phyloP scores from a whole-genome alignment of 805 yeast species.

The Ascoidea tarda region DNA sequence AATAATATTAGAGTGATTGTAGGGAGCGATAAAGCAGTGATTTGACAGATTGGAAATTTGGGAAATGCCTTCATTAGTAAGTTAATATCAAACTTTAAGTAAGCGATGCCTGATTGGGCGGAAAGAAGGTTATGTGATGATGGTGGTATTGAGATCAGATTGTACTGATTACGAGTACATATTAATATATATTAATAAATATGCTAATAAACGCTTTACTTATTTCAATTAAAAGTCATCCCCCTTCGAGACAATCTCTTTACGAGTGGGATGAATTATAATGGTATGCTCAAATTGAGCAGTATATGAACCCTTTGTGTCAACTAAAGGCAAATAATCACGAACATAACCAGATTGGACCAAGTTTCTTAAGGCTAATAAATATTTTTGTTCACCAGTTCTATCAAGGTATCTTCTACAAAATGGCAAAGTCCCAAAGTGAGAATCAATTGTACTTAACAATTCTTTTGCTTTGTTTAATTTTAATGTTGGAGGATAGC shows the following conservation, averaged over 20 bases:
- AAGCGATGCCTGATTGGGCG: no score
- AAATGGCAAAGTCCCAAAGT: slow-evolving; percentile 92
- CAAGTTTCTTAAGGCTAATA: slow-evolving; percentile 72
- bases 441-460: slow-evolving; percentile 53
- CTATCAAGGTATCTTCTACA: slow-evolving; percentile 92
- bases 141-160: no score
- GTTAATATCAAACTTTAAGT: no score
- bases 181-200: no score
- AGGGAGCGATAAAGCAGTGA: no score
- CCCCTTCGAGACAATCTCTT: slow-evolving; percentile 92
- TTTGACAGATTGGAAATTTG: no score
- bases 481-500: slow-evolving; percentile 31
- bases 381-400: slow-evolving; percentile 81
- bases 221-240: slow-evolving; percentile 54
- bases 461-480: slow-evolving; percentile 57
- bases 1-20: no score
- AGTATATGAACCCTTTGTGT: slow-evolving; percentile 72
- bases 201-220: no score
- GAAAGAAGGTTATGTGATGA: no score
- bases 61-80: no score
- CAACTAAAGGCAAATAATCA: slow-evolving; percentile 90
- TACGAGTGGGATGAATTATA: slow-evolving; percentile 75
- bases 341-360: slow-evolving; percentile 80
- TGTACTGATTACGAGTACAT: no score
- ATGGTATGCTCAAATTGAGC: slow-evolving; percentile 97